Evolutionary conservation across 192 early-diverging fungal genomes (phyloP).

Genomic region (Lobosporangium transversale): DNA sequence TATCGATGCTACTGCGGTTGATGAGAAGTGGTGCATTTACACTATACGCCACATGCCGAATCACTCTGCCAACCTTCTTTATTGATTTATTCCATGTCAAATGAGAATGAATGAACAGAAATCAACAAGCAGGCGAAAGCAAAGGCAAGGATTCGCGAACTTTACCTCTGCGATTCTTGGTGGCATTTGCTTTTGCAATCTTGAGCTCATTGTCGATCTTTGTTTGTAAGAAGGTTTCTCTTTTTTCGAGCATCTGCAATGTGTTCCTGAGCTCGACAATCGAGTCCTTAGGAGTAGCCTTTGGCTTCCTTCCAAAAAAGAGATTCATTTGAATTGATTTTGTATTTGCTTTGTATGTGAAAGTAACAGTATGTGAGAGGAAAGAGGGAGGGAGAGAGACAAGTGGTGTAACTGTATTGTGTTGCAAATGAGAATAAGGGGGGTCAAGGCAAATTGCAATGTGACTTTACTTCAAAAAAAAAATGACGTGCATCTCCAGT

Average conservation of each 20-base stretch:
- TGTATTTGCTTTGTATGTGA: background rate
- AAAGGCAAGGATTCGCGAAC: no score
- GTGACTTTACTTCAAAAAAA: background rate
- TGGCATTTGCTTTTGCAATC: slow-evolving; percentile 87
- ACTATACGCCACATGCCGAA: no score
- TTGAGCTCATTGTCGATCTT: slow-evolving; percentile 90
- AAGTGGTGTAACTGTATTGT: no score
- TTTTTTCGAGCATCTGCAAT: slow-evolving; percentile 94
- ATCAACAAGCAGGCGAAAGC: no score
- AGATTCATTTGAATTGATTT: slow-evolving; percentile 69
- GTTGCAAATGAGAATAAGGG: background rate
- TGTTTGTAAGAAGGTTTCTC: slow-evolving; percentile 85
- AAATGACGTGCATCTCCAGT: no score
- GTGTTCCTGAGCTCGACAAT: slow-evolving; percentile 92
- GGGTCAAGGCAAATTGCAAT: background rate
- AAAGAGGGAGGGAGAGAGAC: no score
- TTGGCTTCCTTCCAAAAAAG: slow-evolving; percentile 73
- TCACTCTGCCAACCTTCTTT: no score
- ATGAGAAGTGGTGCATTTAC: no score
- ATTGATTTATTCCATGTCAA: no score
- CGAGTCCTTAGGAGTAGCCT: slow-evolving; percentile 90
- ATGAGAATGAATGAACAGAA: no score
- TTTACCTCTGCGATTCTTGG: slow-evolving; percentile 91
- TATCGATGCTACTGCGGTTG: no score
- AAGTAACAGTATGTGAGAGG: no score